Evolutionary conservation across 1,284 basidiomycete species (phyloP).

Genomic region (Mycena citricolor): DNA sequence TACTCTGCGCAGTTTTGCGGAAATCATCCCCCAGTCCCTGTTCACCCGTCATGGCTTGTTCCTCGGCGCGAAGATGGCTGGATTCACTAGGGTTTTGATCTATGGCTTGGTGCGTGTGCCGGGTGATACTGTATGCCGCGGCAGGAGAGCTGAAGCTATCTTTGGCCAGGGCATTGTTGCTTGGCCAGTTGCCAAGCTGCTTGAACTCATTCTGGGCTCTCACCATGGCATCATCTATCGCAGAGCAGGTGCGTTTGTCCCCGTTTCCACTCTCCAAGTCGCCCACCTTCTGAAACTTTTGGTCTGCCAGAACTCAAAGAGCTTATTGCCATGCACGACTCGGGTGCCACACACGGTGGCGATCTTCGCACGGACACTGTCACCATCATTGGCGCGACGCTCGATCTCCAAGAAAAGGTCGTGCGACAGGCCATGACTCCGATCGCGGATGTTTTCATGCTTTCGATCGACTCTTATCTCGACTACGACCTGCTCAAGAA

Average conservation of each 20-base stretch:
- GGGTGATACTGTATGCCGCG: no score
- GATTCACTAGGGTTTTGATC: constrained; percentile 71
- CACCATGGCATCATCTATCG: constrained; percentile 66
- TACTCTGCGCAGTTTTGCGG: constrained; percentile 61
- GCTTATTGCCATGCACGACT: constrained; percentile 71
- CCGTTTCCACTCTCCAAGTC: not conserved
- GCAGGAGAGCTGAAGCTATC: no score
- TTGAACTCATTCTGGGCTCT: constrained; percentile 63
- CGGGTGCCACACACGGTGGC: constrained; percentile 57
- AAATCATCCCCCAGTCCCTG: constrained; percentile 89
- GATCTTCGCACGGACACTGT: constrained; percentile 75
- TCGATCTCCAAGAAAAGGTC: constrained; percentile 72
- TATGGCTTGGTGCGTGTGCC: constrained; percentile 57
- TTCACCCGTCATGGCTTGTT: constrained; percentile 92
- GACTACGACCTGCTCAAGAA: constrained; percentile 77
- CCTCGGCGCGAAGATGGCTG: constrained; percentile 89
- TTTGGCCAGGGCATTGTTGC: constrained; percentile 64
- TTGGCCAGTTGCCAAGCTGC: constrained; percentile 77
- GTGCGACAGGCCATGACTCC: constrained; percentile 80
- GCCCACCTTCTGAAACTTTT: not conserved
- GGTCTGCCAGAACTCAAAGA: constrained; percentile 61
- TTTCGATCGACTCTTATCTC: constrained; percentile 76
- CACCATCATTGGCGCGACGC: constrained; percentile 72
- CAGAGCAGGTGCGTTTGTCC: constrained; percentile 37
- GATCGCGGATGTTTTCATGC: constrained; percentile 79